Conservation (phyloP, 768 basidiomycete species). For the Podaxis rugospora region DNA sequence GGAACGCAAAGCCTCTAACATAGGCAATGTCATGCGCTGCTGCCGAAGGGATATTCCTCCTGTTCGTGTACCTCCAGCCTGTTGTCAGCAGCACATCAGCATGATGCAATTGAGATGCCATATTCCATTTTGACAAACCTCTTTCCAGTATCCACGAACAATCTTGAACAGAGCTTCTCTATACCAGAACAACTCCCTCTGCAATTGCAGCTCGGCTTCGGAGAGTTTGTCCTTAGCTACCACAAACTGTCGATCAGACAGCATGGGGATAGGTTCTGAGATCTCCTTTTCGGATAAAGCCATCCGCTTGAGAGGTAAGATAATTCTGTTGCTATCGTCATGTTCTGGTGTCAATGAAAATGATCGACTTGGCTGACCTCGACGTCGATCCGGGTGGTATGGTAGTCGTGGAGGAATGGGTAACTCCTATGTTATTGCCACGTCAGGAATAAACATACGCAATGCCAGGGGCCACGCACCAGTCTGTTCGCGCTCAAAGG, state of each 20-base stretch:
- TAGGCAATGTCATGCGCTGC: constrained; percentile 71
- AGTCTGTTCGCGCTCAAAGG: constrained; percentile 62
- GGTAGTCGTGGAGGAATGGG: constrained; percentile 42
- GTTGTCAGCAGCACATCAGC: constrained; percentile 1
- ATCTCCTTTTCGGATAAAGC: constrained; percentile 52
- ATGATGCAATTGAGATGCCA: background rate
- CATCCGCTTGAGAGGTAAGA: constrained; percentile 72
- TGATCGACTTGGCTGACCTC: constrained; percentile 42
- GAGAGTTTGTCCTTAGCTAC: constrained; percentile 70
- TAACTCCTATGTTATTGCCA: constrained; percentile 28
- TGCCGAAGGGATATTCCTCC: constrained; percentile 77
- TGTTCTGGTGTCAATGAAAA: constrained; percentile 1
- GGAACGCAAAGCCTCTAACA: constrained; percentile 74
- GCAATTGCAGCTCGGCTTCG: constrained; percentile 50
- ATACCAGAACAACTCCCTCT: constrained; percentile 94
- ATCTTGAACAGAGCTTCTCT: constrained; percentile 78
- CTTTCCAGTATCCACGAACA: constrained; percentile 75
- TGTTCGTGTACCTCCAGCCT: constrained; percentile 76
- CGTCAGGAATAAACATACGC: background rate
- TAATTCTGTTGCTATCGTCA: constrained; percentile 36
- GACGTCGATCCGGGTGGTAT: constrained; percentile 89
- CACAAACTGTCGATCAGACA: constrained; percentile 89
- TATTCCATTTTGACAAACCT: constrained; percentile 46
- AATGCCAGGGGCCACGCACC: constrained; percentile 33
- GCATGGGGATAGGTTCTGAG: constrained; percentile 72